These are phyloP conservation scores for Cordyceps pruinosa DNA, from an alignment of 2,329 filamentous ascomycete genomes.

Conservation along the genomic window DNA sequence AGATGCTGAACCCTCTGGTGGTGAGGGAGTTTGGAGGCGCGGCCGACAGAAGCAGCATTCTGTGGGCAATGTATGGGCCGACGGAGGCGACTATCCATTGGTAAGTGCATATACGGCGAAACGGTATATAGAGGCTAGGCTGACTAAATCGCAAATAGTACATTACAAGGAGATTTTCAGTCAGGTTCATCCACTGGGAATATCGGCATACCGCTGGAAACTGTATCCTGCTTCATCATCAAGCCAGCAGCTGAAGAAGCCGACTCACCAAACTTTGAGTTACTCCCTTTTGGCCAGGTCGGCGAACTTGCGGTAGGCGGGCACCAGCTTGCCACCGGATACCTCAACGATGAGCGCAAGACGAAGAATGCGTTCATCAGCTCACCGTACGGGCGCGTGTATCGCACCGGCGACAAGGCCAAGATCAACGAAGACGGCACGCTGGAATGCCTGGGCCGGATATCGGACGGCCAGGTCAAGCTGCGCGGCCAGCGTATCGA, in stretches of 20 bases:
- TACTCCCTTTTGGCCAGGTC: conserved; percentile 59
- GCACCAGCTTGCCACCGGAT: conserved; percentile 69
- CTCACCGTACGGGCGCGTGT: conserved; percentile 62
- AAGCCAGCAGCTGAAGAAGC: conserved; percentile 33
- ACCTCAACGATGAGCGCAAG: conserved; percentile 74
- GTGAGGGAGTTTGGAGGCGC: conserved; percentile 70
- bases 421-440: conserved; percentile 58
- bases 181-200: conserved; percentile 52
- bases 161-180: conserved; percentile 58
- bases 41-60: conserved; percentile 47
- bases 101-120: conserved; percentile 26
- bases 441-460: conserved; percentile 77
- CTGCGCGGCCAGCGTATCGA: conserved; percentile 77
- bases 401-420: conserved; percentile 81
- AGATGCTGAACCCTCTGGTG: conserved; percentile 78
- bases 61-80: conserved; percentile 92
- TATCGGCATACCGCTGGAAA: conserved; percentile 73
- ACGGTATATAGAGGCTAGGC: background rate
- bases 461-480: conserved; percentile 77
- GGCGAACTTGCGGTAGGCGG: conserved; percentile 82
- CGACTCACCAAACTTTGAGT: conserved; percentile 29
- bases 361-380: conserved; percentile 65
- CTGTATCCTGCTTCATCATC: conserved; percentile 71
- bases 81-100: conserved; percentile 90
- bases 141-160: conserved; percentile 38